These are phyloP conservation scores for Flaveria ramosissima DNA, from an alignment of 129 eudicot genomes.

Conservation along the genomic window DNA sequence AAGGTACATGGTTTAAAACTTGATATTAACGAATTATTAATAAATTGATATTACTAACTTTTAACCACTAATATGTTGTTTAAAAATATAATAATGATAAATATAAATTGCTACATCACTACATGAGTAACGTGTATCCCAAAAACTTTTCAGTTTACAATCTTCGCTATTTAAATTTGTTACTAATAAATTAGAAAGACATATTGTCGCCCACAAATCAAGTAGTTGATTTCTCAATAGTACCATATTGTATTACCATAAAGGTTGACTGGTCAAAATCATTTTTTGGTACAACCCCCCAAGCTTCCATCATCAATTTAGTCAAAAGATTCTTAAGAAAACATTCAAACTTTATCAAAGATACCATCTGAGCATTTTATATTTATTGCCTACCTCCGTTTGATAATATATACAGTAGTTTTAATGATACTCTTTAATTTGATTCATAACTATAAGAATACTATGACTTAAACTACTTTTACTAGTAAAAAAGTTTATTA, in stretches of 20 bases:
- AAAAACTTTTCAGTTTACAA: not conserved
- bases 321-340: slow-evolving; percentile 45
- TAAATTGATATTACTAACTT: too few relatives aligned
- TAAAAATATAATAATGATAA: too few relatives aligned
- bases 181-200: not conserved
- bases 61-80: too few relatives aligned
- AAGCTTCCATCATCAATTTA: slow-evolving; percentile 32
- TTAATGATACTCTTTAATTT: not conserved
- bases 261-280: slow-evolving; percentile 44
- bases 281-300: slow-evolving; percentile 28
- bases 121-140: too few relatives aligned
- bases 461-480: too few relatives aligned
- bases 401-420: not conserved
- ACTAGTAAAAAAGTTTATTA: not conserved
- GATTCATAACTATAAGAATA: too few relatives aligned
- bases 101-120: too few relatives aligned
- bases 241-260: slow-evolving; percentile 21
- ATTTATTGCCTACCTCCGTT: not conserved
- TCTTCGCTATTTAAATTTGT: not conserved
- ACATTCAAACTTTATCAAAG: slow-evolving; percentile 30
- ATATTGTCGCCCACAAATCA: slow-evolving; percentile 10
- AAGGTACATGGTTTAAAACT: too few relatives aligned
- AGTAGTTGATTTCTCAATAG: slow-evolving; percentile 9
- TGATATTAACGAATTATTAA: too few relatives aligned
- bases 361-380: slow-evolving; percentile 30